Percentiles rank a stretch among this genome's conserved stretches.
Evolutionary conservation across 2,329 filamentous ascomycete genomes (phyloP).

Genomic region (Pseudocercospora fuligena): DNA sequence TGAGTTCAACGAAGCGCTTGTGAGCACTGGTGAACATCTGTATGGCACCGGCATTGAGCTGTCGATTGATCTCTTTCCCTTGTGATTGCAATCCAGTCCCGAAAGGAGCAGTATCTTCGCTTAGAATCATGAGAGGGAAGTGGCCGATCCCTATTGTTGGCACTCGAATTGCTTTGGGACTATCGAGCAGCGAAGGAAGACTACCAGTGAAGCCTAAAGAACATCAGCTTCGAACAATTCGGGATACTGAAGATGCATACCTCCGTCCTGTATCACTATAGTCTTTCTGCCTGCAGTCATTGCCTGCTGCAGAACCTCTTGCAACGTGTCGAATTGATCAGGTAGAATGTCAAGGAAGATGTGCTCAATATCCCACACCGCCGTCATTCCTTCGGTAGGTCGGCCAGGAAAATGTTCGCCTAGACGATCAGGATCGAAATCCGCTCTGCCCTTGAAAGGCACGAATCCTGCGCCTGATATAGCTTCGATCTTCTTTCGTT

Average conservation of each 20-base stretch:
- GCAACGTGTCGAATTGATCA: constrained; percentile 14
- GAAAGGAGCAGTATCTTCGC: constrained; percentile 48
- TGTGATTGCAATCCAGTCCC: constrained; percentile 48
- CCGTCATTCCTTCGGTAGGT: constrained; percentile 27
- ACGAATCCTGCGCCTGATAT: constrained; percentile 47
- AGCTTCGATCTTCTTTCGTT: constrained; percentile 42
- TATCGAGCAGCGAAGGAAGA: constrained; percentile 8
- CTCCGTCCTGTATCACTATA: constrained; percentile 13
- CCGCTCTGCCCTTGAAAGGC: constrained; percentile 30
- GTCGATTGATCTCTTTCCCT: constrained; percentile 44
- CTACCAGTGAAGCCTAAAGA: background rate
- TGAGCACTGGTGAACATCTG: constrained; percentile 40
- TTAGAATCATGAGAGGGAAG: constrained; percentile 44
- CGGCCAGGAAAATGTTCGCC: constrained; percentile 34
- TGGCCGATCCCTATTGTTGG: constrained; percentile 21
- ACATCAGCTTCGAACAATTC: background rate
- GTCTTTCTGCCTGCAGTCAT: constrained; percentile 1
- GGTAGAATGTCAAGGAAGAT: constrained; percentile 7
- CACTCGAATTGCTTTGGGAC: constrained; percentile 13
- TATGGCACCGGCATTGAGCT: constrained; percentile 27
- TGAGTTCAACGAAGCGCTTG: background rate
- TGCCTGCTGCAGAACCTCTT: constrained; percentile 12
- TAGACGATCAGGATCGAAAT: constrained; percentile 35
- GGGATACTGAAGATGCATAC: too few species aligned
- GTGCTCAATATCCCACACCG: constrained; percentile 18